Evolutionary conservation across 495 filamentous ascomycete species (phyloP).

Genomic region (Penicillium argentinense): DNA sequence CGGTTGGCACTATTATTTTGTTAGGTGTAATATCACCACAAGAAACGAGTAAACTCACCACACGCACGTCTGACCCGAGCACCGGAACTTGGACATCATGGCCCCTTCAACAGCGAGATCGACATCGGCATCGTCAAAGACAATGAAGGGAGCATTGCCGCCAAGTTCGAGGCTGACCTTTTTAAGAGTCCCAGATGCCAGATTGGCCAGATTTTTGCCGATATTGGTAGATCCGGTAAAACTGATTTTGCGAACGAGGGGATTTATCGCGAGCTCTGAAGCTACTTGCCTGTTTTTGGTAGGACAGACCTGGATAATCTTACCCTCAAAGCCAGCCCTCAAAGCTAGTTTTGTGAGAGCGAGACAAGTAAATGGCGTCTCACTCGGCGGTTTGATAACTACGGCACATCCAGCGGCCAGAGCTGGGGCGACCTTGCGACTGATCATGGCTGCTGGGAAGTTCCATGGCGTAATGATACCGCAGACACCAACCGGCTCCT

Average conservation of each 20-base stretch:
- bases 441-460: constrained; percentile 85
- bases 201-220: constrained; percentile 30
- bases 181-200: constrained; percentile 61
- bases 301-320: constrained; percentile 20
- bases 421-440: constrained; percentile 67
- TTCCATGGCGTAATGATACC: constrained; percentile 62
- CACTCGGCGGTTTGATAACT: constrained; percentile 49
- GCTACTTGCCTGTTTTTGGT: constrained; percentile 32
- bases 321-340: constrained; percentile 34
- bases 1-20: too few species aligned
- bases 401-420: constrained; percentile 51
- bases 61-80: constrained; percentile 53
- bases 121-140: constrained; percentile 79
- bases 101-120: constrained; percentile 81
- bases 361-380: constrained; percentile 47
- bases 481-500: constrained; percentile 38
- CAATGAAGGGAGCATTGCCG: constrained; percentile 80
- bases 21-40: too few species aligned
- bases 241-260: constrained; percentile 50
- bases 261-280: constrained; percentile 17
- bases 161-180: constrained; percentile 88
- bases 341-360: constrained; percentile 48
- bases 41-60: too few species aligned
- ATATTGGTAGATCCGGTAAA: constrained; percentile 35
- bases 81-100: constrained; percentile 49